phyloP scores from a whole-genome alignment of 2,329 filamentous ascomycete species.

The Colletotrichum euphorbiae region DNA sequence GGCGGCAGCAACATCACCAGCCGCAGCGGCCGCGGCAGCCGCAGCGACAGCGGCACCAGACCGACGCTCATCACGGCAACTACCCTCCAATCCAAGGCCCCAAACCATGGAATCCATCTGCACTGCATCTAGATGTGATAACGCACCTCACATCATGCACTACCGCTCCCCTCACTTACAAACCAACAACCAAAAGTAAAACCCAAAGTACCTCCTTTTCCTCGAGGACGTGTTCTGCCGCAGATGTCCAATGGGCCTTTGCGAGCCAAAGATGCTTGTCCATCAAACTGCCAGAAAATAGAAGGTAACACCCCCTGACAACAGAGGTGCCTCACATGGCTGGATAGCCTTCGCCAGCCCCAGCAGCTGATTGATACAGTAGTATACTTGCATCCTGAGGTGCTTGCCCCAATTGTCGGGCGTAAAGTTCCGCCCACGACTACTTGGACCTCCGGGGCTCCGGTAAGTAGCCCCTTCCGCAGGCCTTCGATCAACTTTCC shows the following conservation, averaged over 20 bases:
- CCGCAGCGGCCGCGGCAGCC: neutral
- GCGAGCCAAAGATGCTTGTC: neutral
- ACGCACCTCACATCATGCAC: conserved; percentile 28
- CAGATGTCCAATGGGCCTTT: neutral
- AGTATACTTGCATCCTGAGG: no score
- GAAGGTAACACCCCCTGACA: neutral
- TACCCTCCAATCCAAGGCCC: neutral
- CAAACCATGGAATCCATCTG: conserved; percentile 13
- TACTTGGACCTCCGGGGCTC: no score
- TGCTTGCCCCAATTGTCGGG: no score
- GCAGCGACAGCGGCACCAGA: neutral
- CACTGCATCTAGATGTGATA: conserved; percentile 36
- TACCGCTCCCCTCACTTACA: conserved; percentile 23
- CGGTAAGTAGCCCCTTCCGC: no score
- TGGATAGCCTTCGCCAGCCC: neutral
- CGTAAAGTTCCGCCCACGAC: no score
- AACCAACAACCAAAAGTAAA: conserved; percentile 28
- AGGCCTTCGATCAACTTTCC: conserved; percentile 27
- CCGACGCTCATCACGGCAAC: neutral
- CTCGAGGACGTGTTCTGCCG: neutral
- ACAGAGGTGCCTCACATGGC: no score
- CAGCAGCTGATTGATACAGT: neutral
- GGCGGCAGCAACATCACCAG: conserved; percentile 1
- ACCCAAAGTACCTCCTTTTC: conserved; percentile 8
- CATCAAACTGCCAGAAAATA: no score